Conservation (phyloP, 495 filamentous ascomycete genomes). For the Poronia punctata region DNA sequence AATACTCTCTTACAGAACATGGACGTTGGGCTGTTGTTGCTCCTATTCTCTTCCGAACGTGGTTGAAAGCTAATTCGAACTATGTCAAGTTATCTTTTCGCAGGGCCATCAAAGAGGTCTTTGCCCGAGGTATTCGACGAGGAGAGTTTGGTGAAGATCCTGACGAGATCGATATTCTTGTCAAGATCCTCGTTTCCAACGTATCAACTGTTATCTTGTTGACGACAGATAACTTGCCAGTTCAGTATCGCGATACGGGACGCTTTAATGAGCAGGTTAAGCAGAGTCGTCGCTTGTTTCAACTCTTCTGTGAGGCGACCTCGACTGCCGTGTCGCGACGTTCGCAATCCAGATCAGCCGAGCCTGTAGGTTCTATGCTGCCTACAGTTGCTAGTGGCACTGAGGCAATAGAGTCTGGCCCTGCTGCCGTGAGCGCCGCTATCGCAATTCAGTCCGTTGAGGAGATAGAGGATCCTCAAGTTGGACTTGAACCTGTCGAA, state of each 20-base stretch:
- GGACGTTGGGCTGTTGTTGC: constrained; percentile 1
- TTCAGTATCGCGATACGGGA: neutral
- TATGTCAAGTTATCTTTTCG: neutral
- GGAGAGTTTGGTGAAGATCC: neutral
- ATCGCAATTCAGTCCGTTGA: neutral
- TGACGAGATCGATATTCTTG: neutral
- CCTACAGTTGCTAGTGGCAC: constrained; percentile 5
- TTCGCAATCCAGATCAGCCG: neutral
- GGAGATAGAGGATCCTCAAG: neutral
- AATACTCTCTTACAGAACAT: constrained; percentile 1
- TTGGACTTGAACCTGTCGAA: neutral
- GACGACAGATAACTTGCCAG: neutral
- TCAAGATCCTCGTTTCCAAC: neutral
- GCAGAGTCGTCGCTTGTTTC: neutral
- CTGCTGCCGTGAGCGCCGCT: neutral
- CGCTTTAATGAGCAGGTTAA: neutral
- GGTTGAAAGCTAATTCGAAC: neutral
- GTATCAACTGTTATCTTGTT: neutral
- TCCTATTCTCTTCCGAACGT: neutral
- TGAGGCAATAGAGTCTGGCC: neutral
- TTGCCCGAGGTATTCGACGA: neutral
- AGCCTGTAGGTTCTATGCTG: too few species aligned
- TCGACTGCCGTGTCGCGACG: neutral
- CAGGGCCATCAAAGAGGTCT: neutral
- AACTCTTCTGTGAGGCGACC: neutral